These are phyloP conservation scores for Monilinia vaccinii-corymbosi DNA, from an alignment of 2,329 filamentous ascomycete genomes.

Conservation along the genomic window DNA sequence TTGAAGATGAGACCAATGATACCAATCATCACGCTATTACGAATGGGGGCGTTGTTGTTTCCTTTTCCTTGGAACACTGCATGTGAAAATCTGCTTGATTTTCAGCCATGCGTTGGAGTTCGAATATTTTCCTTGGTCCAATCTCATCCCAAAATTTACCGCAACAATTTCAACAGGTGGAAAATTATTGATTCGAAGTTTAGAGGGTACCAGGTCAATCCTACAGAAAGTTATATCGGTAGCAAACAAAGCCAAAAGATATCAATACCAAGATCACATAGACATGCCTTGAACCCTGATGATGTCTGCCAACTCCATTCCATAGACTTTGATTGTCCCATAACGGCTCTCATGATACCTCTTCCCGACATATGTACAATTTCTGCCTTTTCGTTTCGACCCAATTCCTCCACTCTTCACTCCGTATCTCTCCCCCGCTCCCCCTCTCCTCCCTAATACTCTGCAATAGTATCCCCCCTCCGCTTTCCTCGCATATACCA, in stretches of 20 bases:
- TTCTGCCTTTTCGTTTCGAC: background rate
- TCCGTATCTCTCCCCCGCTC: constrained; percentile 14
- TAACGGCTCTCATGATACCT: background rate
- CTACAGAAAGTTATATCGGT: background rate
- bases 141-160: background rate
- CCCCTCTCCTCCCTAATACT: constrained; percentile 50
- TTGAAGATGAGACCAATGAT: constrained; percentile 13
- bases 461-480: constrained; percentile 72
- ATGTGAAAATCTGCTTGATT: background rate
- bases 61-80: background rate
- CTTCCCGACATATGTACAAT: constrained; percentile 18
- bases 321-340: background rate
- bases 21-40: constrained; percentile 10
- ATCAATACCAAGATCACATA: background rate
- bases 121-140: background rate
- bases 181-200: background rate
- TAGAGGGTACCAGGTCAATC: background rate
- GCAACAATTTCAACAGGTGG: background rate
- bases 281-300: background rate
- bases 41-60: background rate
- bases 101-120: background rate
- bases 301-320: background rate
- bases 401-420: background rate
- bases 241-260: background rate
- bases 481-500: constrained; percentile 80